Evolutionary conservation across 106 monocot species (phyloP).

Genomic region (Dioscorea alata): DNA sequence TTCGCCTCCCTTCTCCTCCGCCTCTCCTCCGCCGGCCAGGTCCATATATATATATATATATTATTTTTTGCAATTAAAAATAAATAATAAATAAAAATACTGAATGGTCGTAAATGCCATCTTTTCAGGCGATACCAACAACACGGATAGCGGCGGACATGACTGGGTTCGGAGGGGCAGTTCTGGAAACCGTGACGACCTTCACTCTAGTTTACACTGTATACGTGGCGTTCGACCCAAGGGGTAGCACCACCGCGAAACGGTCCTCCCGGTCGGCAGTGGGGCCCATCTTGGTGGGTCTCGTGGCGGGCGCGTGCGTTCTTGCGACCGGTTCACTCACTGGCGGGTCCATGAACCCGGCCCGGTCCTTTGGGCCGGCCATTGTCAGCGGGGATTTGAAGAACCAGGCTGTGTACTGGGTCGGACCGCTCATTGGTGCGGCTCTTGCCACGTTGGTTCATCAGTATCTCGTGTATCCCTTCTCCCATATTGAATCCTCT

Average conservation of each 20-base stretch:
- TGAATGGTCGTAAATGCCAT: neutral
- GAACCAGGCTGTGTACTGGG: conserved; percentile 77
- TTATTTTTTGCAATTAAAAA: no score
- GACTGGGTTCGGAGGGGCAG: conserved; percentile 78
- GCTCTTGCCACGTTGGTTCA: conserved; percentile 44
- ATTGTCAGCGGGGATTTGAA: conserved; percentile 50
- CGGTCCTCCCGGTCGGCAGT: neutral
- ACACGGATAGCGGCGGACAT: conserved; percentile 63
- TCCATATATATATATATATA: conserved; percentile 12
- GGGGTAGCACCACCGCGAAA: neutral
- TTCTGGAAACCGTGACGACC: conserved; percentile 40
- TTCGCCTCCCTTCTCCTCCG: conserved; percentile 79
- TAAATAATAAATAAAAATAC: neutral
- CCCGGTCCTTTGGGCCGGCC: conserved; percentile 67
- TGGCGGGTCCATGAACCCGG: conserved; percentile 81
- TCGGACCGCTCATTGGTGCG: conserved; percentile 55
- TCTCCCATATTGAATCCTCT: neutral
- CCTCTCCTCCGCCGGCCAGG: conserved; percentile 68
- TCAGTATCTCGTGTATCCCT: conserved; percentile 45
- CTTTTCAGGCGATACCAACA: conserved; percentile 57
- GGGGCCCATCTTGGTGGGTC: conserved; percentile 35
- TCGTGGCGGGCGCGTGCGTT: conserved; percentile 42
- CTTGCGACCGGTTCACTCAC: conserved; percentile 59
- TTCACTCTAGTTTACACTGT: conserved; percentile 65
- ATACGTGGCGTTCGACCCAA: conserved; percentile 36